phyloP scores from a whole-genome alignment of 257 asterid species.

The Solanum tarapatanum region DNA sequence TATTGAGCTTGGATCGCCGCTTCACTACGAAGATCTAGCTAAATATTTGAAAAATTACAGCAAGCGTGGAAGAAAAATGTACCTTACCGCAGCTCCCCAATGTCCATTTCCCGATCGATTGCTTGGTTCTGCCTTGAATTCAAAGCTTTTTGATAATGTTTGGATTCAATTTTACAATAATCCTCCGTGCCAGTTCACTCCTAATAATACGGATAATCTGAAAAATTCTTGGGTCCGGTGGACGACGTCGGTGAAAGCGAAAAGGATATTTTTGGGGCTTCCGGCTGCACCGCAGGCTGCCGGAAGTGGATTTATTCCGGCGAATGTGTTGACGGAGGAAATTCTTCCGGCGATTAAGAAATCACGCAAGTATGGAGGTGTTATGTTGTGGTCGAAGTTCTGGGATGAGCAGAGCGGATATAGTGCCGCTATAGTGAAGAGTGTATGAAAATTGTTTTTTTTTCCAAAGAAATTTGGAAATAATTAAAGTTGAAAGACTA shows the following conservation, averaged over 20 bases:
- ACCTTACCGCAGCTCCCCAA: conserved; percentile 44
- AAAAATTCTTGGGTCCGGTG: conserved; percentile 30
- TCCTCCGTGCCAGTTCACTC: conserved; percentile 21
- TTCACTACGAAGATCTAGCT: conserved; percentile 7
- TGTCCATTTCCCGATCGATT: conserved; percentile 36
- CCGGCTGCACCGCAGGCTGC: conserved; percentile 46
- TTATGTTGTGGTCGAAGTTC: conserved; percentile 51
- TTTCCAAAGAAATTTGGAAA: not conserved
- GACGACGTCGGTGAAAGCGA: conserved; percentile 14
- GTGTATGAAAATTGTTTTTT: not conserved
- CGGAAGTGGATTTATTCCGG: conserved; percentile 30
- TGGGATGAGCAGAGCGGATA: conserved; percentile 23
- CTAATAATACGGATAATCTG: conserved; percentile 9
- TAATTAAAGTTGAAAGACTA: not conserved
- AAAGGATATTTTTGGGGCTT: conserved; percentile 40
- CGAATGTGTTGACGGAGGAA: conserved; percentile 37
- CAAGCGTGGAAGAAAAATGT: conserved; percentile 12
- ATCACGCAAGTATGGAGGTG: conserved; percentile 45
- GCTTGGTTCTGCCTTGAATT: conserved; percentile 17
- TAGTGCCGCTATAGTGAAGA: conserved; percentile 29
- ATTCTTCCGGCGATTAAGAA: conserved; percentile 37
- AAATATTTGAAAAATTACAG: not conserved
- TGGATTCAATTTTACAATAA: conserved; percentile 65
- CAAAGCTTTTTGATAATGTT: conserved; percentile 40
- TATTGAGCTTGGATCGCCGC: conserved; percentile 1